A percentile compares a stretch with the other conserved stretches of the same genome.
phyloP scores from a whole-genome alignment of 768 basidiomycete genomes.

The Psilocybe cubensis region DNA sequence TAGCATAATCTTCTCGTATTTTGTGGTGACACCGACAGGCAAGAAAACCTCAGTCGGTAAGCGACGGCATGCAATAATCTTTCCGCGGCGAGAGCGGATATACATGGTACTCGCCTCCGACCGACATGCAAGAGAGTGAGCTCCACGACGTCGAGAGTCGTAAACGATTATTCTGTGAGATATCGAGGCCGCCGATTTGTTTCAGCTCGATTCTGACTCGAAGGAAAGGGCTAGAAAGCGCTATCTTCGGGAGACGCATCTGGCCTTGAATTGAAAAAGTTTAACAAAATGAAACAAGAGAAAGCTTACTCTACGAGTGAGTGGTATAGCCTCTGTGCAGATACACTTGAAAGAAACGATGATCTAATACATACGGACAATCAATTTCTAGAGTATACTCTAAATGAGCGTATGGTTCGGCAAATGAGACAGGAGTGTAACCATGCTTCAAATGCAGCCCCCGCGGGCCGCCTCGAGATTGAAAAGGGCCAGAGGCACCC shows the following conservation, averaged over 20 bases:
- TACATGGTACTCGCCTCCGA: slow-evolving; percentile 15
- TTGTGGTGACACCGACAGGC: not conserved
- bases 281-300: not conserved
- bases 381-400: not conserved
- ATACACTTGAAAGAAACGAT: not conserved
- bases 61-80: slow-evolving; percentile 1
- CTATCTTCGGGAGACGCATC: slow-evolving; percentile 2
- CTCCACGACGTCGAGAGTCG: not conserved
- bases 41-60: not conserved
- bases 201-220: not conserved
- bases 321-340: not conserved
- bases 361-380: not conserved
- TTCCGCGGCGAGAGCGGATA: slow-evolving; percentile 25
- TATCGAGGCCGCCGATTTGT: not conserved
- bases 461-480: not conserved
- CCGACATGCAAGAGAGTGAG: not conserved
- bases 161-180: not conserved
- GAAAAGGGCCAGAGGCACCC: slow-evolving; percentile 11
- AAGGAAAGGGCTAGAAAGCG: not conserved
- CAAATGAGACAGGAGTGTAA: slow-evolving; percentile 2
- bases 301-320: not conserved
- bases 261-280: not conserved
- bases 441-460: no score
- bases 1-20: no score
- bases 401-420: not conserved